Base-by-base conservation (phyloP, 2,329 filamentous ascomycete genomes). In the Diaporthe ilicicola region DNA sequence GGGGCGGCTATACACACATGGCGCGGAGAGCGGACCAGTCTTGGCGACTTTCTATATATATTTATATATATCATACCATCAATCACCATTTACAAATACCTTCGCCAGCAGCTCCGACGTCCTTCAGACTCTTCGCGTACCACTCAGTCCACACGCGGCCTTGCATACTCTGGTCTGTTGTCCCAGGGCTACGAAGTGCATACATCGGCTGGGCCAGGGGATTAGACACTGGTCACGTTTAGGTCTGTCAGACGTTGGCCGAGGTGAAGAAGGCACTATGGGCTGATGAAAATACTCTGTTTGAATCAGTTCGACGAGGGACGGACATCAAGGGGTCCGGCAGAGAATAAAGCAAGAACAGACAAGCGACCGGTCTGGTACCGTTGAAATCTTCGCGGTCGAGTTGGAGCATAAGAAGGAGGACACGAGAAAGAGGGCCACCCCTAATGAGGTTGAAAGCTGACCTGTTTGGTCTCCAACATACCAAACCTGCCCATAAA, bases 41-140 rank as follows among this genome's bases (percentile, higher is more conserved):
- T 42, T n/a, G 39, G 46, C 59, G 12, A 64, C 24, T 50, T 29
- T 37, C 4, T 34, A 34, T 34, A 34, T 34, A 61, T 27, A 53
- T 48, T 27, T 62, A 46, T 39, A 61, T 27, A 53, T 70, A 61
- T 68, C 29, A 68, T 46, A 54, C 48, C 62, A 37, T 71, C 55
- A 69, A 19, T 53, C 67, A 19, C 44, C 67, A 69, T 50, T 27
- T 50, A 34, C 42, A 37, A 37, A 29, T 37, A 19, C n/a, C 46
- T 13, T 34, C 22, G 24, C 5, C 19, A 46, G 37, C 55, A 27
- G 9, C 37, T 27, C 34, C 27, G 15, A 17, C 19, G 13, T 29
- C 22, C 22, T 12, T 39, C 22, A 15, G 4, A 4, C 5, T 15
- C 13, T 39, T 5, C 13, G 37, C 37, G 37, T 39, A 15, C 32